Base-by-base conservation (phyloP, 768 basidiomycete species). In the Panellus pusillus region DNA sequence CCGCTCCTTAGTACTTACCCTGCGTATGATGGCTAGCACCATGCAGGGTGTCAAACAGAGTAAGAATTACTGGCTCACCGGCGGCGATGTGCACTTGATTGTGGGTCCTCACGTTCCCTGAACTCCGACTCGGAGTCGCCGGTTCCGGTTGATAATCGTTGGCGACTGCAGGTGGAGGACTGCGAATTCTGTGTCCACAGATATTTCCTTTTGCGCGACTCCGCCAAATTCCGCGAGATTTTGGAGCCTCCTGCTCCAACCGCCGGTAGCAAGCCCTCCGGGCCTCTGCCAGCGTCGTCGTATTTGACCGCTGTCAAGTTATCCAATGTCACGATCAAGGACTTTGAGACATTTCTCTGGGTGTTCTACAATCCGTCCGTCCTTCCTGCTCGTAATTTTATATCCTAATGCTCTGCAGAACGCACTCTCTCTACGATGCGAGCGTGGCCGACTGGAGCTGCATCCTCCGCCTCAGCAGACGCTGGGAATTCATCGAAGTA, bases 311-410 rank as follows among this genome's bases (percentile, higher is more conserved):
- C 78, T 0, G 68, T 78, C 18, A 65, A 68, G 0, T 66, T 87
- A 2, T 69, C 75, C 5, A 72, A 75, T 15, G 70, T 74, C 9
- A 74, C 72, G 20, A 70, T 73, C 0, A 67, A 71, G 5, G 81
- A 84, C 18, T 83, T 86, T 48, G 72, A 76, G 14, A 75, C 76
- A 0, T 79, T 86, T 42, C 65, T 84, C 0, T 85, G 79, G 80
- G 75, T 86, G 0, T 83, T 86, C 44, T 87, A 87, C 47, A 83
- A 84, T 47, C 71, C 75, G 85, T 86, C 55, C 50, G 81, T 71
- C 12, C n/a, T n/a, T 17, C 18, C 35, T n/a, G 28, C 2, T 48
- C 13, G 18, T 38, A 7, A 17, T 55, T 32, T 37, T 19, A 9
- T 2, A 41, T 44, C 14, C 35, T 54, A 15, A 44, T 32, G 6